A percentile compares a stretch with the other conserved stretches of the same genome.
Conservation (phyloP, 1,284 basidiomycete genomes). For the Leccinum fallax region DNA sequence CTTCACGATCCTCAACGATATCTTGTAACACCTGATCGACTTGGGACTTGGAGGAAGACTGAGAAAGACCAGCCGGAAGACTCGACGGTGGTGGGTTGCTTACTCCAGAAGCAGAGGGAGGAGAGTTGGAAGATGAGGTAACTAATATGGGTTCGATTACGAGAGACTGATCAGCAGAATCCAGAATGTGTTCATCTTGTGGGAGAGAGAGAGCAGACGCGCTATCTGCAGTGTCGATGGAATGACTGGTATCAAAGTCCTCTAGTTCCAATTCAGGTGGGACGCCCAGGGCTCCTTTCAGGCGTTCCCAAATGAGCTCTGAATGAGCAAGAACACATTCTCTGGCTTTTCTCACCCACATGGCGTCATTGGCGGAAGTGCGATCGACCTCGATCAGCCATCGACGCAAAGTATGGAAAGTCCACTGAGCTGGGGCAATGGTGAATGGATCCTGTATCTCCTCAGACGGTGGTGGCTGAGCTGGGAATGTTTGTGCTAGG, state of each 20-base stretch:
- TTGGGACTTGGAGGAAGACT: constrained; percentile 29
- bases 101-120: constrained; percentile 26
- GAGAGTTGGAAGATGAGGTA: constrained; percentile 39
- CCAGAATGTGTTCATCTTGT: constrained; percentile 1
- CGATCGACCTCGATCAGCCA: constrained; percentile 67
- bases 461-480: constrained; percentile 26
- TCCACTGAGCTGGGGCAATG: constrained; percentile 26
- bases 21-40: constrained; percentile 46
- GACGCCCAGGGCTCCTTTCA: constrained; percentile 77
- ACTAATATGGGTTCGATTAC: constrained; percentile 34
- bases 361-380: constrained; percentile 55
- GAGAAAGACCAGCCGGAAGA: constrained; percentile 37
- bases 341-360: constrained; percentile 67
- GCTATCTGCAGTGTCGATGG: constrained; percentile 17
- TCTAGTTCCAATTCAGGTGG: constrained; percentile 73
- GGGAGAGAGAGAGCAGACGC: background rate
- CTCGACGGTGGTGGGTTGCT: constrained; percentile 42
- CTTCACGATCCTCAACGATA: constrained; percentile 57
- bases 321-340: constrained; percentile 67
- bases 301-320: constrained; percentile 80
- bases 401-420: constrained; percentile 35
- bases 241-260: constrained; percentile 15
- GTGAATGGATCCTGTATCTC: constrained; percentile 27
- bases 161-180: constrained; percentile 11
- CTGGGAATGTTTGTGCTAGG: constrained; percentile 65